A percentile compares a stretch with the other conserved stretches of the same genome.
Conservation (phyloP, 805 yeast species). For the Starmerella kuoi region DNA sequence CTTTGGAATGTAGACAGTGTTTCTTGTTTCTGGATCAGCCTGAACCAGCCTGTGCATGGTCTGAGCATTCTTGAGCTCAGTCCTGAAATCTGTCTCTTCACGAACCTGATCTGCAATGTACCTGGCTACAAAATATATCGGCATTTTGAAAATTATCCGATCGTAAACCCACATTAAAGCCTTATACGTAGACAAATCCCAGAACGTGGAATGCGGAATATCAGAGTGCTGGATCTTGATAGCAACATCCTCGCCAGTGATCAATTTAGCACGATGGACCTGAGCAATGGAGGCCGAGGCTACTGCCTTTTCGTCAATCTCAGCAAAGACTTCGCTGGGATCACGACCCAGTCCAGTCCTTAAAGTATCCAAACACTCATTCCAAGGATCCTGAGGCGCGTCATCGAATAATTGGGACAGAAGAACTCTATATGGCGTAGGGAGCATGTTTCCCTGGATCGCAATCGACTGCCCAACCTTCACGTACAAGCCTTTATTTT, state of each 20-base stretch:
- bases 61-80: slow-evolving; percentile 45
- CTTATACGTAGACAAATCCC: slow-evolving; percentile 51
- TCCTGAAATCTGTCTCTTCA: slow-evolving; percentile 50
- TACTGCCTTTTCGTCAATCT: slow-evolving; percentile 44
- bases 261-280: slow-evolving; percentile 66
- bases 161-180: slow-evolving; percentile 42
- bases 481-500: slow-evolving; percentile 52
- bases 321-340: slow-evolving; percentile 35
- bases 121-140: slow-evolving; percentile 42
- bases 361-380: slow-evolving; percentile 27
- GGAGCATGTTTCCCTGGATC: slow-evolving; percentile 58
- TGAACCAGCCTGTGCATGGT: slow-evolving; percentile 27
- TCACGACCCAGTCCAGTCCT: slow-evolving; percentile 33
- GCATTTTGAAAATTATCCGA: slow-evolving; percentile 45
- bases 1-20: slow-evolving; percentile 42
- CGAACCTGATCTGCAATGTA: slow-evolving; percentile 46
- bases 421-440: slow-evolving; percentile 47
- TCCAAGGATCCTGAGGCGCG: slow-evolving; percentile 49
- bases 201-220: slow-evolving; percentile 45
- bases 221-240: slow-evolving; percentile 78
- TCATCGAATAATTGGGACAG: slow-evolving; percentile 50
- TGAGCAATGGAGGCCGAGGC: slow-evolving; percentile 88
- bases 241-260: slow-evolving; percentile 63
- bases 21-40: slow-evolving; percentile 33
- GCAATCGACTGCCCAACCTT: slow-evolving; percentile 73